These are phyloP conservation scores for Ceratocystis lukuohia DNA, from an alignment of 2,329 filamentous ascomycete genomes.

Conservation along the genomic window DNA sequence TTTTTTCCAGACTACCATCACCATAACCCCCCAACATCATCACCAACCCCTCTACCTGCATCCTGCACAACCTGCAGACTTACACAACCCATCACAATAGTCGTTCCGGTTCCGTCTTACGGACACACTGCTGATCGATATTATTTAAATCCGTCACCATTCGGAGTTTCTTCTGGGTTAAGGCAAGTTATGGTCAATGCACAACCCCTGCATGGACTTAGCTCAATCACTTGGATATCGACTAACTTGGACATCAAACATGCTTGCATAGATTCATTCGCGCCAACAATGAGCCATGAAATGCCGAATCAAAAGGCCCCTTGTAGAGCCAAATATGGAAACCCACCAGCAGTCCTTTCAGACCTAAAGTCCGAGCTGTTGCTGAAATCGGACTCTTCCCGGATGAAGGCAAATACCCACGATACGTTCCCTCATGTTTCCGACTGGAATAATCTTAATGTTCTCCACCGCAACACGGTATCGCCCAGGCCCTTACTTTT, in stretches of 20 bases:
- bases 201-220: neutral
- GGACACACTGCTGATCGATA: neutral
- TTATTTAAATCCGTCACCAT: too few relatives aligned
- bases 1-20: neutral
- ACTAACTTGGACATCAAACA: neutral
- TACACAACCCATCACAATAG: neutral
- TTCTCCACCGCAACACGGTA: conserved; percentile 48
- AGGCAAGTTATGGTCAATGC: neutral
- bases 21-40: neutral
- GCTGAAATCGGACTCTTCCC: neutral
- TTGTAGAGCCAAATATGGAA: neutral
- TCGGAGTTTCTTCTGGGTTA: neutral
- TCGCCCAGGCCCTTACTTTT: conserved; percentile 43
- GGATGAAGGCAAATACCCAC: neutral
- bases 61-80: neutral
- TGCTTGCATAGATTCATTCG: neutral
- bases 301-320: neutral
- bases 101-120: neutral
- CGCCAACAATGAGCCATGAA: neutral
- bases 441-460: conserved; percentile 48
- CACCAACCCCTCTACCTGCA: neutral
- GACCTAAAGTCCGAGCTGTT: neutral
- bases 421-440: conserved; percentile 25
- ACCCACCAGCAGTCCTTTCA: neutral
- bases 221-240: neutral